Evolutionary conservation across 306 rosid species (phyloP).

Genomic region (Cicer chorassanicum): DNA sequence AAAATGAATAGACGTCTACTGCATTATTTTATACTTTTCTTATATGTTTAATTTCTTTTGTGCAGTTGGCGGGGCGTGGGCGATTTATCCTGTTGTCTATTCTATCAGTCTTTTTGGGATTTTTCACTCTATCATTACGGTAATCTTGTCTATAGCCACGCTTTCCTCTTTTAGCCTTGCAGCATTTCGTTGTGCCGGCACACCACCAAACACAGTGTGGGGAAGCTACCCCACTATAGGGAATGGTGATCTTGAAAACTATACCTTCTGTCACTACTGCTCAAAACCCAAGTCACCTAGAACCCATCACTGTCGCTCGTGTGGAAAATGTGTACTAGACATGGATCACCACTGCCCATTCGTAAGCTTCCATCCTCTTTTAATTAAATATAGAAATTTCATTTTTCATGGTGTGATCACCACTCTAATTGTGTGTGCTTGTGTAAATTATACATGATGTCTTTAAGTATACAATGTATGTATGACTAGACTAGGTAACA

Average conservation of each 20-base stretch:
- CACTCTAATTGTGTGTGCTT: background rate
- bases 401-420: slow-evolving; percentile 11
- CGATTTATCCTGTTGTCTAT: slow-evolving; percentile 67
- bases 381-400: slow-evolving; percentile 17
- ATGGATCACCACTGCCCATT: slow-evolving; percentile 99
- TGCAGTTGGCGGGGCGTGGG: slow-evolving; percentile 98
- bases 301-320: slow-evolving; percentile 89
- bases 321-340: slow-evolving; percentile 80
- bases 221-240: slow-evolving; percentile 86
- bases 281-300: slow-evolving; percentile 88
- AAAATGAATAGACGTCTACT: slow-evolving; percentile 20
- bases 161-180: slow-evolving; percentile 68
- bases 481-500: background rate
- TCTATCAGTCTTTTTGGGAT: slow-evolving; percentile 65
- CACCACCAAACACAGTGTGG: slow-evolving; percentile 72
- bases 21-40: slow-evolving; percentile 28
- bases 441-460: background rate
- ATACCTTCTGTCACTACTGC: slow-evolving; percentile 81
- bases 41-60: slow-evolving; percentile 8
- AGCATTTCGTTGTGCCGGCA: slow-evolving; percentile 84
- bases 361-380: slow-evolving; percentile 63
- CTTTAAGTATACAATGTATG: background rate
- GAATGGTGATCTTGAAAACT: slow-evolving; percentile 81
- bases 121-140: slow-evolving; percentile 62
- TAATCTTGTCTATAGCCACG: slow-evolving; percentile 67